These are phyloP conservation scores for Moesziomyces sp. DNA, from an alignment of 1,284 basidiomycete species.

Conservation along the genomic window DNA sequence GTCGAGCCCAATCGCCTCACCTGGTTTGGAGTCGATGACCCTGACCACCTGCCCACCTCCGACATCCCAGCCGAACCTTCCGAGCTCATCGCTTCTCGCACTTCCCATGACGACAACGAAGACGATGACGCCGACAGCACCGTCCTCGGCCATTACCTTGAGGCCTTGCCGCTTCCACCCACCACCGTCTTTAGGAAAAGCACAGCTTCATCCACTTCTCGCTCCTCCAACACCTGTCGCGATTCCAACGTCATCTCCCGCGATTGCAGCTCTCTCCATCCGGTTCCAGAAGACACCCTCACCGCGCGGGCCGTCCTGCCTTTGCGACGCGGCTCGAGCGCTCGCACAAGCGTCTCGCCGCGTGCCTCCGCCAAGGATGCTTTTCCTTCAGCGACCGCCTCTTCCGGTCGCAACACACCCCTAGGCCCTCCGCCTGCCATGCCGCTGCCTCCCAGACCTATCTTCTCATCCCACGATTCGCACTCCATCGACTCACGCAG, in stretches of 20 bases:
- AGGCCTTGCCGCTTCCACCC: constrained; percentile 20
- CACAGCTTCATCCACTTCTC: constrained; percentile 9
- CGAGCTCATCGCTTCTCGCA: background rate
- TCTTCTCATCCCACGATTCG: background rate
- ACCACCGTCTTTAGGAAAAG: background rate
- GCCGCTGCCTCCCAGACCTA: constrained; percentile 34
- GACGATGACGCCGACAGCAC: constrained; percentile 41
- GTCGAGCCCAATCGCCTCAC: constrained; percentile 16
- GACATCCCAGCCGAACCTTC: background rate
- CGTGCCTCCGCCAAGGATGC: background rate
- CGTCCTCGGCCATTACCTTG: constrained; percentile 22
- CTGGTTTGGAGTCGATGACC: constrained; percentile 24
- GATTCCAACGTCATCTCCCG: too few relatives aligned
- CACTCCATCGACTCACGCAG: constrained; percentile 7
- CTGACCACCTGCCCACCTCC: background rate
- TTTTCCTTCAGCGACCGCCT: background rate
- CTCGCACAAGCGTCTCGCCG: constrained; percentile 1
- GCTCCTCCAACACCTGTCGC: too few relatives aligned
- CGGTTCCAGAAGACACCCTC: too few relatives aligned
- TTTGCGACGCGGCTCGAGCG: constrained; percentile 6
- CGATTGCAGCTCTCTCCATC: too few relatives aligned
- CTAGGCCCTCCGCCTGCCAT: constrained; percentile 31
- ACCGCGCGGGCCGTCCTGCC: constrained; percentile 3
- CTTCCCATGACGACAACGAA: constrained; percentile 7
- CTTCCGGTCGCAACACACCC: constrained; percentile 8